Percentiles rank a stretch among this genome's conserved stretches.
Evolutionary conservation across 1,139 yeast species (phyloP).

Genomic region (Geotrichum citri-aurantii): DNA sequence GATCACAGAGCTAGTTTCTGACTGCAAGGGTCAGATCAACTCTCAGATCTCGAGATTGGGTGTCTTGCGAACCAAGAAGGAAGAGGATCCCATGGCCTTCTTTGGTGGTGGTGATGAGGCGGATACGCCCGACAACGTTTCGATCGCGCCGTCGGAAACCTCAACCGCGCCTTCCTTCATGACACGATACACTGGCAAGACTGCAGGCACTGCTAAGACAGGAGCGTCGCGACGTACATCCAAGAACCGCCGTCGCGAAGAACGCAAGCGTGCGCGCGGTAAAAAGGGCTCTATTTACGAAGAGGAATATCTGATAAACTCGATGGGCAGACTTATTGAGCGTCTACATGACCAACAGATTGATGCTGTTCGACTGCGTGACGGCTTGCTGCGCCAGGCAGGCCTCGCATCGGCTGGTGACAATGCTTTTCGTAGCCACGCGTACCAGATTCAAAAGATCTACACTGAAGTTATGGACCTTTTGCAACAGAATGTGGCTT

Average conservation of each 20-base stretch:
- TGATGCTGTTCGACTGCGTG: conserved; percentile 69
- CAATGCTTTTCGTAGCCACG: conserved; percentile 59
- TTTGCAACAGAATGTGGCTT: conserved; percentile 55
- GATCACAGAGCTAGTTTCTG: conserved; percentile 83
- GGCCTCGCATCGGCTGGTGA: neutral
- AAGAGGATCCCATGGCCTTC: conserved; percentile 77
- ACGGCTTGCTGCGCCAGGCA: conserved; percentile 64
- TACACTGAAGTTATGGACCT: conserved; percentile 54
- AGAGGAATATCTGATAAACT: conserved; percentile 85
- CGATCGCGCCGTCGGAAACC: conserved; percentile 91
- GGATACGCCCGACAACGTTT: conserved; percentile 77
- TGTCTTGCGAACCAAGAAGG: conserved; percentile 77
- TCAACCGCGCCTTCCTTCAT: conserved; percentile 89
- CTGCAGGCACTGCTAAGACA: conserved; percentile 91
- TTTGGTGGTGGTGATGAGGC: conserved; percentile 55
- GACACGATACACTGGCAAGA: conserved; percentile 93
- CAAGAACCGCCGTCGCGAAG: conserved; percentile 90
- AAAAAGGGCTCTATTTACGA: conserved; percentile 96
- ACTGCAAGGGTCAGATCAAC: conserved; percentile 76
- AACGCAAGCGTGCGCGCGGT: conserved; percentile 92
- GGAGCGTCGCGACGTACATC: conserved; percentile 91
- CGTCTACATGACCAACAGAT: conserved; percentile 68
- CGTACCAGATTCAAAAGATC: conserved; percentile 68
- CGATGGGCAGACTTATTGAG: conserved; percentile 82
- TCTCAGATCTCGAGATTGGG: conserved; percentile 81